These are phyloP conservation scores for Hansenula sp. DNA, from an alignment of 1,139 yeast genomes.

Conservation along the genomic window DNA sequence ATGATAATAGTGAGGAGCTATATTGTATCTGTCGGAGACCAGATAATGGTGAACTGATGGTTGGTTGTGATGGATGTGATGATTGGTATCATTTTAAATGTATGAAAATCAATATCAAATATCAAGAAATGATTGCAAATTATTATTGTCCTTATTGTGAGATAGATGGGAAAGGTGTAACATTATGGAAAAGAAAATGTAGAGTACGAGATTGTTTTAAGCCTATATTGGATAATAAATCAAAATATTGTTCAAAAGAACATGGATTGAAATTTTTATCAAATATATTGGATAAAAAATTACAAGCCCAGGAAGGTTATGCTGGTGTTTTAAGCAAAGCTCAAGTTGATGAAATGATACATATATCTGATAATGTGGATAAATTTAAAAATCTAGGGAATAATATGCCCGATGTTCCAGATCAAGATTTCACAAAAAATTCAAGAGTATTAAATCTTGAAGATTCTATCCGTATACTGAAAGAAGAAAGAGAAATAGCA, in stretches of 20 bases:
- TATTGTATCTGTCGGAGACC: constrained; percentile 79
- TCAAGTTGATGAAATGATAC: constrained; percentile 18
- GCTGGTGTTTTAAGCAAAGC: constrained; percentile 14
- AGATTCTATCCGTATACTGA: constrained; percentile 15
- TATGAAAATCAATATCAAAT: constrained; percentile 52
- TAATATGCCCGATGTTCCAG: constrained; percentile 33
- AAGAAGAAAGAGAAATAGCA: constrained; percentile 9
- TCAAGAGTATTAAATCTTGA: constrained; percentile 16
- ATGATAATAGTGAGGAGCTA: constrained; percentile 48
- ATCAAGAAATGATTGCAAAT: constrained; percentile 54
- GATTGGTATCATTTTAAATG: constrained; percentile 93
- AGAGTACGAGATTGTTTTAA: constrained; percentile 53
- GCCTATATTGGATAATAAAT: constrained; percentile 42
- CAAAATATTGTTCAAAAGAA: constrained; percentile 72
- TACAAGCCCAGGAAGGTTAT: constrained; percentile 16
- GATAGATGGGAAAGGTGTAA: constrained; percentile 40
- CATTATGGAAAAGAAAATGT: constrained; percentile 77
- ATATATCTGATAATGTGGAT: constrained; percentile 27
- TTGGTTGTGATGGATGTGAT: constrained; percentile 92
- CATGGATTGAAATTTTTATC: constrained; percentile 64
- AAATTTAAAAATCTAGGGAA: constrained; percentile 29
- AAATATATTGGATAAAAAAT: constrained; percentile 20
- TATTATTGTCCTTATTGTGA: constrained; percentile 77
- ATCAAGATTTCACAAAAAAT: constrained; percentile 26
- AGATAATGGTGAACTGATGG: constrained; percentile 81